Percentiles rank a stretch among this genome's conserved stretches.
Evolutionary conservation across 345 rosid genomes (phyloP).

Genomic region (Dipteronia dyeriana): DNA sequence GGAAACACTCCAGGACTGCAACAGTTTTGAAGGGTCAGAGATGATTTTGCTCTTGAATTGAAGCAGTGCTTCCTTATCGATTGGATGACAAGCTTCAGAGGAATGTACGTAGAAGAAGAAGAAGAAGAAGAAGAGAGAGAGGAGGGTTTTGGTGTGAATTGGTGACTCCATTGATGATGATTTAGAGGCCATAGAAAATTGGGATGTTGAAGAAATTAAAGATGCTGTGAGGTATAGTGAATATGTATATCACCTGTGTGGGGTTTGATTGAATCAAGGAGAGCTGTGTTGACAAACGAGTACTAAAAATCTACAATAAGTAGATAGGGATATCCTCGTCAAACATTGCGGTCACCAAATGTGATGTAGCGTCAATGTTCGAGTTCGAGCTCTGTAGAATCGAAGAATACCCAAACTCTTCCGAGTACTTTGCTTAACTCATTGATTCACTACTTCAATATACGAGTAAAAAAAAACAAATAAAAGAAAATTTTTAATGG

Average conservation of each 20-base stretch:
- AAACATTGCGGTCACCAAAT: too few species aligned
- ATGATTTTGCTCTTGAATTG: conserved; percentile 51
- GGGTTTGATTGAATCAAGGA: neutral
- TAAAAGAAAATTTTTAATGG: too few species aligned
- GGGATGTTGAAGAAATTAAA: neutral
- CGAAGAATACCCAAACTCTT: too few species aligned
- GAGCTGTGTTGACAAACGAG: neutral
- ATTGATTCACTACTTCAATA: too few species aligned
- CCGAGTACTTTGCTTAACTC: too few species aligned
- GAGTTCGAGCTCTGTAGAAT: too few species aligned
- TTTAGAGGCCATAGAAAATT: conserved; percentile 1
- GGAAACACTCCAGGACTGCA: conserved; percentile 45
- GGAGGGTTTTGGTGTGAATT: conserved; percentile 13
- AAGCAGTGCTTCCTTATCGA: conserved; percentile 53
- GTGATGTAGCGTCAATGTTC: too few species aligned
- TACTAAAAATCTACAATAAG: too few species aligned
- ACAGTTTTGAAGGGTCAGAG: conserved; percentile 50
- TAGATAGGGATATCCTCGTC: neutral
- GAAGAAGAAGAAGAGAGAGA: neutral
- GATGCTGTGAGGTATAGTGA: neutral
- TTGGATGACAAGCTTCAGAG: conserved; percentile 34
- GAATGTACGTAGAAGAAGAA: conserved; percentile 8
- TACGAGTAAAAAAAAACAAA: too few species aligned
- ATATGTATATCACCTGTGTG: too few species aligned
- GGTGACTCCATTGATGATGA: conserved; percentile 24